Conservation (phyloP, 2,329 filamentous ascomycete species). For the Arthrobotrys musiformis region DNA sequence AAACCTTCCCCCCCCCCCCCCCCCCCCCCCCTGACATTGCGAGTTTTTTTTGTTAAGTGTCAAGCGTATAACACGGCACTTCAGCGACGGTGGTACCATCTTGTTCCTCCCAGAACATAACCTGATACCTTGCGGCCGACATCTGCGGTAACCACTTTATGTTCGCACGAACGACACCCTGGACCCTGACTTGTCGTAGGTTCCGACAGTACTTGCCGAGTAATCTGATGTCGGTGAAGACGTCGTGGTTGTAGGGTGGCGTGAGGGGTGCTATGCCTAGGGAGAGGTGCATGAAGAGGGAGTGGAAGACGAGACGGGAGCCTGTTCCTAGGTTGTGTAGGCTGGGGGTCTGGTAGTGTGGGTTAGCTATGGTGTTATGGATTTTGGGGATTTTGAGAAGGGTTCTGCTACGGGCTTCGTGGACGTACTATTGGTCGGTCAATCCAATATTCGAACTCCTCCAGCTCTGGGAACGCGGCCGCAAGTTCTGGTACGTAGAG, state of each 20-base stretch:
- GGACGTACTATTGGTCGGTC: slow-evolving; percentile 11
- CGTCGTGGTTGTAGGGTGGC: slow-evolving; percentile 21
- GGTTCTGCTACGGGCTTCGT: neutral
- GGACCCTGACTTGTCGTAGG: slow-evolving; percentile 12
- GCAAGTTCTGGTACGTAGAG: neutral
- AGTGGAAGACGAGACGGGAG: slow-evolving; percentile 13
- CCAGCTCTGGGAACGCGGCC: neutral
- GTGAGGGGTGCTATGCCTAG: neutral
- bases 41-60: neutral
- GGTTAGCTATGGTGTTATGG: neutral
- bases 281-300: neutral
- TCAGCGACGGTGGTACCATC: slow-evolving; percentile 12
- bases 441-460: slow-evolving; percentile 18
- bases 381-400: no score
- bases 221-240: slow-evolving; percentile 6
- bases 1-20: no score
- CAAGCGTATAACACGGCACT: slow-evolving; percentile 6
- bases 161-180: slow-evolving; percentile 7
- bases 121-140: neutral
- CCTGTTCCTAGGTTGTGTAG: slow-evolving; percentile 2
- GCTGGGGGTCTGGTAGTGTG: neutral
- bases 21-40: no score
- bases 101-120: neutral
- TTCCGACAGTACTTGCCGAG: slow-evolving; percentile 8
- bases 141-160: slow-evolving; percentile 14